Evolutionary conservation across 768 basidiomycete genomes (phyloP).

Genomic region (Trametes maxima): DNA sequence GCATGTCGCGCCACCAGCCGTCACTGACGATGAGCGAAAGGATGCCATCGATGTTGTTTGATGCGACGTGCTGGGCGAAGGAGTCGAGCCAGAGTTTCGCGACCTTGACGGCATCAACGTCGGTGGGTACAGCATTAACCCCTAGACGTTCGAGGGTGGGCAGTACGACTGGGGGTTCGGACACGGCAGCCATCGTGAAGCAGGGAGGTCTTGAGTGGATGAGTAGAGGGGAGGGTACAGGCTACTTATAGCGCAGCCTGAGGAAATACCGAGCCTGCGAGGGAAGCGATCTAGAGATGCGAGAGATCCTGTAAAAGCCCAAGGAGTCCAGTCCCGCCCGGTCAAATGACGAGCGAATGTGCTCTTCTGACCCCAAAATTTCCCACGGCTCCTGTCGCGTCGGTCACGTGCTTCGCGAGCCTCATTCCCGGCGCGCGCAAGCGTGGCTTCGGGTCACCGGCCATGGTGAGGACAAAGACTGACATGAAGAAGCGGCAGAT

Average conservation of each 20-base stretch:
- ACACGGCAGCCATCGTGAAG: conserved; percentile 13
- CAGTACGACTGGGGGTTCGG: conserved; percentile 20
- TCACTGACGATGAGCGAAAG: conserved; percentile 38
- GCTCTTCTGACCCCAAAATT: conserved; percentile 5
- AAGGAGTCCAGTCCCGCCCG: conserved; percentile 1
- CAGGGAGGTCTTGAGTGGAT: background rate
- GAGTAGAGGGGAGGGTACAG: background rate
- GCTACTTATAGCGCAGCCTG: background rate
- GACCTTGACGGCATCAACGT: conserved; percentile 40
- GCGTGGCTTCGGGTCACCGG: no score
- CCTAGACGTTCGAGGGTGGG: conserved; percentile 35
- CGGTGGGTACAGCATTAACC: conserved; percentile 22
- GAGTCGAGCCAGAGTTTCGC: conserved; percentile 45
- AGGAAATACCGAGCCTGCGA: background rate
- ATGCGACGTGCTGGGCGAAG: conserved; percentile 38
- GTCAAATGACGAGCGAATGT: conserved; percentile 18
- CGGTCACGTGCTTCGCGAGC: background rate
- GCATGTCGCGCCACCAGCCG: conserved; percentile 37
- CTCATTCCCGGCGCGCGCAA: background rate
- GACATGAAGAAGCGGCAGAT: background rate
- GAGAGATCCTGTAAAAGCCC: background rate
- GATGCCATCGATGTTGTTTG: conserved; percentile 39
- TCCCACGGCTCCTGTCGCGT: conserved; percentile 6
- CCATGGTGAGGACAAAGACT: no score
- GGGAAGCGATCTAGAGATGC: background rate